These are phyloP conservation scores for Xanthoceras sorbifolium DNA, from an alignment of 345 rosid genomes.

Conservation along the genomic window DNA sequence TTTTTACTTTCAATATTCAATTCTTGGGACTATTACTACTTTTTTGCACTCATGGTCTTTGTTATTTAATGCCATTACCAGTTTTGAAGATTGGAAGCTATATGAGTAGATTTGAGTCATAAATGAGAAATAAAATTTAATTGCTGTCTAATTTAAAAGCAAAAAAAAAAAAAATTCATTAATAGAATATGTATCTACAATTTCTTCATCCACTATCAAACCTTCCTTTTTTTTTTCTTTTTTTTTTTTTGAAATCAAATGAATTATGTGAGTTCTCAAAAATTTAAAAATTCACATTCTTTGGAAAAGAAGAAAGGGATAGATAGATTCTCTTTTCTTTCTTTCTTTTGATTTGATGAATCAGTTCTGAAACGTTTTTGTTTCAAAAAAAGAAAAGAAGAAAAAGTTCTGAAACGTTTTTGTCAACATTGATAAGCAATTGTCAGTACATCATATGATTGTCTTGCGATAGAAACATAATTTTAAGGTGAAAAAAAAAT, in stretches of 20 bases:
- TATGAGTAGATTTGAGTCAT: not conserved
- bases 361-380: not conserved
- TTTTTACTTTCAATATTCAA: constrained; percentile 8
- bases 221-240: no score
- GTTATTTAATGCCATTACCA: not conserved
- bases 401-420: not conserved
- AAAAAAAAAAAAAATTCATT: constrained; percentile 4
- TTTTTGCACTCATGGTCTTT: not conserved
- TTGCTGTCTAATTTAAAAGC: not conserved
- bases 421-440: not conserved
- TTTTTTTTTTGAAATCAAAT: not conserved
- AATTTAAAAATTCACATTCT: not conserved
- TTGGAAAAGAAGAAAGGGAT: not conserved
- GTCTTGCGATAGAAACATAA: not conserved
- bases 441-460: not conserved
- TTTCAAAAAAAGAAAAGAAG: no score
- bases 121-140: not conserved
- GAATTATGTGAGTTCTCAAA: not conserved
- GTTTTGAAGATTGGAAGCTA: not conserved
- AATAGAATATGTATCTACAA: not conserved
- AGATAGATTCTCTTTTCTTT: not conserved
- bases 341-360: not conserved
- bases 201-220: not conserved
- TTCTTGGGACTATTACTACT: not conserved
- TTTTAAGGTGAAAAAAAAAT: not conserved